Evolutionary conservation across 805 yeast species (phyloP).

Genomic region (Starmerella bacillaris): DNA sequence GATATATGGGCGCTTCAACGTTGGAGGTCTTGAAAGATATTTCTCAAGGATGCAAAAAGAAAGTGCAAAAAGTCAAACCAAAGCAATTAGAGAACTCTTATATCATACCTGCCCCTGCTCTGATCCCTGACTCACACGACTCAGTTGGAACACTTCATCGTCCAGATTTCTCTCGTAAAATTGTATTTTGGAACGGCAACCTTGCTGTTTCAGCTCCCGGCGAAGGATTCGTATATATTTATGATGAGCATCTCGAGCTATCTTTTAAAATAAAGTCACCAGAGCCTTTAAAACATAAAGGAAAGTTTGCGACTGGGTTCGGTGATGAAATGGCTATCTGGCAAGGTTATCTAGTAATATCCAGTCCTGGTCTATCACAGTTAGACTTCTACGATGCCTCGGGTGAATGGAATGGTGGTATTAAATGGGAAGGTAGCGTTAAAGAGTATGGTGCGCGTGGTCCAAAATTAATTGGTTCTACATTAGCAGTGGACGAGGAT

Average conservation of each 20-base stretch:
- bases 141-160: background rate
- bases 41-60: background rate
- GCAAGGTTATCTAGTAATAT: constrained; percentile 27
- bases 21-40: background rate
- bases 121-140: background rate
- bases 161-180: constrained; percentile 10
- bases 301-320: constrained; percentile 21
- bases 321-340: constrained; percentile 27
- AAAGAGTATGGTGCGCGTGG: constrained; percentile 27
- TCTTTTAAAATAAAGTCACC: constrained; percentile 1
- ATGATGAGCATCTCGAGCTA: constrained; percentile 4
- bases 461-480: constrained; percentile 28
- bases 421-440: constrained; percentile 19
- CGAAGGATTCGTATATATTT: constrained; percentile 11
- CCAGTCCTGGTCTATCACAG: constrained; percentile 36
- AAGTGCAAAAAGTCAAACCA: background rate
- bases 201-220: constrained; percentile 15
- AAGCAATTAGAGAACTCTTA: background rate
- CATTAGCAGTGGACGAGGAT: constrained; percentile 22
- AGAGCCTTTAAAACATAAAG: constrained; percentile 6
- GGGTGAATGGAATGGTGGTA: constrained; percentile 17
- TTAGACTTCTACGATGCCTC: constrained; percentile 25
- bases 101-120: constrained; percentile 3
- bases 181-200: constrained; percentile 8
- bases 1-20: background rate